Evolutionary conservation across 129 eudicot genomes (phyloP), one percentile per base, ranked within the genome.

Genomic region (Dittrichia graveolens): DNA sequence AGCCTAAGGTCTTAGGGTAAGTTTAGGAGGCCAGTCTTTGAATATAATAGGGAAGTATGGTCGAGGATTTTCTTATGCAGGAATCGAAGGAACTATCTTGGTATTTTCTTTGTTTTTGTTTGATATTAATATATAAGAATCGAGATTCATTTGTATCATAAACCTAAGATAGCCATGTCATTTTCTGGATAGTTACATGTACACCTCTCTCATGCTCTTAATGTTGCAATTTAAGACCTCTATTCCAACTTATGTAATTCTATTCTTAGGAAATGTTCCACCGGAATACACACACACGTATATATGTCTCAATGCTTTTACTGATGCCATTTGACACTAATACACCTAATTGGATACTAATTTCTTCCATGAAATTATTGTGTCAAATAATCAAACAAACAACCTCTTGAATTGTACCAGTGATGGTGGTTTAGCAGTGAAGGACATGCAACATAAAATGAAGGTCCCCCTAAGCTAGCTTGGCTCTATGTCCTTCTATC

Each of bases 281-380:
- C 5, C 4, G 0, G 12, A 58, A 31, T 31, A 58, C n/a, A 8
- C 13, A 46, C 13, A 46, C 13, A 46, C 50, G 8, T 3, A 46
- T 7, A 6, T 13, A 5, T 4, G 15, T 31, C 63, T 41, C 43
- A 35, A 10, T 47, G 45, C 61, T 48, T 12, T 49, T 48, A 48
- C 34, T 37, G 37, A 48, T 48, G 39, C 12, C 34, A 49, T 49
- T 34, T 49, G 4, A 67, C 4, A 35, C 31, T 67, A 49, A 42
- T 4, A 13, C 47, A 8, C 42, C 42, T 34, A 67, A 67, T 0
- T 48, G 34, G 47, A 67, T 67, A 13, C 46, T 35, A 47, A 48
- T 47, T 55, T 4, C n/a, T 70, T 55, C 40, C 53, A 55, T 41
- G 13, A 11, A 57, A 57, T 71, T 67, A 71, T 57, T 35, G 3